phyloP scores from a whole-genome alignment of 176 grass and related monocot genomes.

The Neostapfia colusana region DNA sequence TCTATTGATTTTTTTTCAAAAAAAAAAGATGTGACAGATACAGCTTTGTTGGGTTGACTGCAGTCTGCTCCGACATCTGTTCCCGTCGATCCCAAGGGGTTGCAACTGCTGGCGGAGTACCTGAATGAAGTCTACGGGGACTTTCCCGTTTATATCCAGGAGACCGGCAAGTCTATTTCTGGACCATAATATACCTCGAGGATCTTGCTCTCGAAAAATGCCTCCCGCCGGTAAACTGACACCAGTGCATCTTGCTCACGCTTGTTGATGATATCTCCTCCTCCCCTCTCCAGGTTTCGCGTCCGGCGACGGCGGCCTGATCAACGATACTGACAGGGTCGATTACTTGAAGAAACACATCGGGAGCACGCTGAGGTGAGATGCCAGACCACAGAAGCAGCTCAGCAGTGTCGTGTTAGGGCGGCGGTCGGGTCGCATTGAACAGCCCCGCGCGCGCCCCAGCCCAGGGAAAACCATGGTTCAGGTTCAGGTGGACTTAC shows the following conservation, averaged over 20 bases:
- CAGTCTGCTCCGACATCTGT: conserved; percentile 29
- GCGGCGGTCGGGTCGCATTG: too few relatives aligned
- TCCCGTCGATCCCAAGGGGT: conserved; percentile 35
- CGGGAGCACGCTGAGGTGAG: conserved; percentile 49
- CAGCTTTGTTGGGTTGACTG: not conserved
- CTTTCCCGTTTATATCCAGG: conserved; percentile 68
- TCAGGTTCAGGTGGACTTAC: too few relatives aligned
- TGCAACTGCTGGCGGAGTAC: conserved; percentile 50
- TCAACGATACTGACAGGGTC: conserved; percentile 51
- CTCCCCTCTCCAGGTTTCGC: conserved; percentile 35
- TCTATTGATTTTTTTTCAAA: too few relatives aligned
- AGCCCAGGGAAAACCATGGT: too few relatives aligned
- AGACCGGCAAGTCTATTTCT: conserved; percentile 68
- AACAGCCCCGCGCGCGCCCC: too few relatives aligned
- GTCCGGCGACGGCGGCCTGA: conserved; percentile 31
- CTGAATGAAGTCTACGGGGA: conserved; percentile 49
- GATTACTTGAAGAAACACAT: conserved; percentile 62
- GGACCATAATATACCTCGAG: not conserved
- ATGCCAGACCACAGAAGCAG: not conserved
- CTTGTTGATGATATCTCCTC: not conserved
- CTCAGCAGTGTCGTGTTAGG: not conserved
- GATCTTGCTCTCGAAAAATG: not conserved
- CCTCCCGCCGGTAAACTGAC: not conserved
- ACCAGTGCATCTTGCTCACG: not conserved
- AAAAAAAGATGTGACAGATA: not conserved